phyloP scores from a whole-genome alignment of 2,329 filamentous ascomycete genomes.

The Xylaria polymorpha region DNA sequence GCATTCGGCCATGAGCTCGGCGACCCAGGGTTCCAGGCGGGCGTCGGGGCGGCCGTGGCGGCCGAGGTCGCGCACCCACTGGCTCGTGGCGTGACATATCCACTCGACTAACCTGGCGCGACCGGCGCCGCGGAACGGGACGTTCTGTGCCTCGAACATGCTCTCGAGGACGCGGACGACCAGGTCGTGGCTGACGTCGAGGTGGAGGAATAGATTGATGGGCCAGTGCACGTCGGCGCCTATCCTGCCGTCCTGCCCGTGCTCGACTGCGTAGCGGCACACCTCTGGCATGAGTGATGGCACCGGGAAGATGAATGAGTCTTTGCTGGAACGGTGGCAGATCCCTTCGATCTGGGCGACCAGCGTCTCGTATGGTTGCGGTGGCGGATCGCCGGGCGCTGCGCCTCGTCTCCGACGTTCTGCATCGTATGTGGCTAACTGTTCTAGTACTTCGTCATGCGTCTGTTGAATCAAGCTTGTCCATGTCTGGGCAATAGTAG shows the following conservation, averaged over 20 bases:
- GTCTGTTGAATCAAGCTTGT: slow-evolving; percentile 79
- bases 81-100: slow-evolving; percentile 61
- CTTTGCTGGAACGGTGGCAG: slow-evolving; percentile 71
- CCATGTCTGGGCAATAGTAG: slow-evolving; percentile 88
- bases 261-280: slow-evolving; percentile 70
- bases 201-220: slow-evolving; percentile 64
- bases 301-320: slow-evolving; percentile 75
- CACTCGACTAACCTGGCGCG: slow-evolving; percentile 66
- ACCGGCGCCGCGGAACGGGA: slow-evolving; percentile 65
- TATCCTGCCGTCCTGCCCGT: slow-evolving; percentile 68
- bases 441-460: slow-evolving; percentile 66
- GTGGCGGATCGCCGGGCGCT: slow-evolving; percentile 54
- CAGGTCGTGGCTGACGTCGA: slow-evolving; percentile 68
- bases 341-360: slow-evolving; percentile 72
- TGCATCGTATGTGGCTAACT: slow-evolving; percentile 55
- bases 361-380: slow-evolving; percentile 76
- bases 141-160: slow-evolving; percentile 68
- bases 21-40: slow-evolving; percentile 48
- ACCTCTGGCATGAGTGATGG: slow-evolving; percentile 69
- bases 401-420: slow-evolving; percentile 54
- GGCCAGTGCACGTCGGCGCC: slow-evolving; percentile 69
- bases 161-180: slow-evolving; percentile 67
- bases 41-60: slow-evolving; percentile 48
- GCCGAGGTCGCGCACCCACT: slow-evolving; percentile 58
- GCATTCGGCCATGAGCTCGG: slow-evolving; percentile 60